phyloP scores from a whole-genome alignment of 2,329 filamentous ascomycete genomes.

The Alternaria ethzedia region DNA sequence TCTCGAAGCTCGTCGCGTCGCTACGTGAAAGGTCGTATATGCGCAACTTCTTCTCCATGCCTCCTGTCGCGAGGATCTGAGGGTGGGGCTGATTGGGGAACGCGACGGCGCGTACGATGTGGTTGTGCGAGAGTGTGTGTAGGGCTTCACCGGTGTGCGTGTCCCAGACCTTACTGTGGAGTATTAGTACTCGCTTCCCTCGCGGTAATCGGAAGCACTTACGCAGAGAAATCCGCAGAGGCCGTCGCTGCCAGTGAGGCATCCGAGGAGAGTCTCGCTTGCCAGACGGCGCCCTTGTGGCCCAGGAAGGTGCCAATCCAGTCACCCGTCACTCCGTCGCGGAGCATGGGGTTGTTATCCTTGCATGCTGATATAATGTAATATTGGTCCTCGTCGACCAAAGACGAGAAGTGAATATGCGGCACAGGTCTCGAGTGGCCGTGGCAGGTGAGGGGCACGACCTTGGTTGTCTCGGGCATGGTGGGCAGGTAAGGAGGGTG shows the following conservation, averaged over 20 bases:
- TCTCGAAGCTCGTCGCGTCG: conserved; percentile 72
- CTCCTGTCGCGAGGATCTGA: conserved; percentile 86
- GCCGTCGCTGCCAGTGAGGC: conserved; percentile 88
- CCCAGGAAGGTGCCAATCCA: conserved; percentile 93
- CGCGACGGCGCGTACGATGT: conserved; percentile 93
- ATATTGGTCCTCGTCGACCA: conserved; percentile 82
- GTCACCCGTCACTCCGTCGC: conserved; percentile 85
- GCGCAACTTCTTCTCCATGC: conserved; percentile 94
- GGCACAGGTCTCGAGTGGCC: conserved; percentile 92
- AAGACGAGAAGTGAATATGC: conserved; percentile 85
- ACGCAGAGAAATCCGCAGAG: conserved; percentile 95
- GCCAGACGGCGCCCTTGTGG: conserved; percentile 98
- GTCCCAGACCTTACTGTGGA: conserved; percentile 87
- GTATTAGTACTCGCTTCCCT: conserved; percentile 33
- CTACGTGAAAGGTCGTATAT: conserved; percentile 83
- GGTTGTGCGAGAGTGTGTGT: conserved; percentile 85
- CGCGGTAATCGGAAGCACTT: conserved; percentile 45
- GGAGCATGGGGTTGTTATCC: conserved; percentile 98
- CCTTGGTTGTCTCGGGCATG: conserved; percentile 58
- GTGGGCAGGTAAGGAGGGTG: conserved; percentile 13
- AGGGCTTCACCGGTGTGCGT: conserved; percentile 91
- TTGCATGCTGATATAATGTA: conserved; percentile 95
- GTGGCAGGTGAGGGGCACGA: conserved; percentile 91
- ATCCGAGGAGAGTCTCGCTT: conserved; percentile 87
- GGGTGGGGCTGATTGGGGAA: conserved; percentile 78